Percentiles rank a stretch among this genome's conserved stretches.
These are phyloP conservation scores for Scleromitrula shiraiana DNA, from an alignment of 2,329 filamentous ascomycete species.

Conservation along the genomic window DNA sequence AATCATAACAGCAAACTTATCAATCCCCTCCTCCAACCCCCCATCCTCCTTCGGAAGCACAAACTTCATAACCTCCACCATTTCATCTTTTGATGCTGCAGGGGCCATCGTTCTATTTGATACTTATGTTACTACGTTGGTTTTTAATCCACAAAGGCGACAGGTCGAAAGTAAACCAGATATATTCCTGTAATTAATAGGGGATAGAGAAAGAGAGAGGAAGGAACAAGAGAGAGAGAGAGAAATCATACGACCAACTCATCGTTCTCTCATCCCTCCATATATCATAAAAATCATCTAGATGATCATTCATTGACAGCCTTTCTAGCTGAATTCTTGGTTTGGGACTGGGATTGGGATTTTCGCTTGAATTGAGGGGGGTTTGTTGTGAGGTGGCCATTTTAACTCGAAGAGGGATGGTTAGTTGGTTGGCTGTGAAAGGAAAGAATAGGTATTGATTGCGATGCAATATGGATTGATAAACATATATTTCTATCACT, in stretches of 20 bases:
- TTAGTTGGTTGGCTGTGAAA: too few species aligned
- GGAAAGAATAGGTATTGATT: too few species aligned
- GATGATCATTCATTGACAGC: constrained; percentile 14
- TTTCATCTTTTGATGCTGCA: not conserved
- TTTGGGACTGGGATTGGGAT: constrained; percentile 5
- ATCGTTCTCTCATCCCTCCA: constrained; percentile 14
- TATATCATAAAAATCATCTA: constrained; percentile 18
- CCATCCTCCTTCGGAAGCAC: not conserved
- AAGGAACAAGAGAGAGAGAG: not conserved
- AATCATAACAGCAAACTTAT: constrained; percentile 7
- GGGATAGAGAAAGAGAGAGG: not conserved
- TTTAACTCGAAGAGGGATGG: too few species aligned
- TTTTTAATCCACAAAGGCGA: not conserved
- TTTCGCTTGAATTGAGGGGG: too few species aligned
- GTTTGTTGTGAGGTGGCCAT: too few species aligned
- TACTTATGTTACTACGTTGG: too few species aligned
- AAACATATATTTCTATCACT: too few species aligned
- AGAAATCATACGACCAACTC: constrained; percentile 15
- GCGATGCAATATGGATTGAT: too few species aligned
- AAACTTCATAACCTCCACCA: not conserved
- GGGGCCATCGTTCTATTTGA: not conserved
- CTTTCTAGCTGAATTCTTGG: constrained; percentile 14
- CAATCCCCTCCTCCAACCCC: not conserved
- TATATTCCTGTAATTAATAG: too few species aligned
- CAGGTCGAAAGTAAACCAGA: not conserved